Evolutionary conservation across 2,329 filamentous ascomycete genomes (phyloP), one percentile per base, ranked within the genome.

Genomic region (Aspergillus fischeri): DNA sequence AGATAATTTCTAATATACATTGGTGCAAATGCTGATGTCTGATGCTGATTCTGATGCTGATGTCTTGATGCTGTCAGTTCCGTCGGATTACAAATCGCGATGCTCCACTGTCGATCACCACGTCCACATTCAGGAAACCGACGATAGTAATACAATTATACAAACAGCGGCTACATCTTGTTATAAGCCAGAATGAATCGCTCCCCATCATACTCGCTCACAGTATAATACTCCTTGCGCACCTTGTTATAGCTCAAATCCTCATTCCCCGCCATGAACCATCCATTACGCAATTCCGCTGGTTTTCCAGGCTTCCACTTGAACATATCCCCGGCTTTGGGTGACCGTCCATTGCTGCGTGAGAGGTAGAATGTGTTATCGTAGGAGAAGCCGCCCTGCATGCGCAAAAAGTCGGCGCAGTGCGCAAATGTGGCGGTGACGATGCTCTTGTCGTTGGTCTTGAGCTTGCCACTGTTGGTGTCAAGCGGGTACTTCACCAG

Each of bases 351-450:
- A 17, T 73, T 73, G 57, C 70, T 74, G 9, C 67, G 60, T 14
- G 68, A 70, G 52, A 75, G 63, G 57, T 70, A 74, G 50, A 73
- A 66, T 52, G 67, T 68, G n/a, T 64, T 64, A 7, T 71, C 61
- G 7, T 63, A 66, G 27, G 66, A 64, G 28, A 73, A 70, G 32
- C 64, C 71, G n/a, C 73, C 73, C 52, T 76, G 73, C 60, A 73
- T 66, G 27, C 66, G 64, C 35, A 65, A 56, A 49, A 75, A 68
- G 48, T 66, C 58, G 44, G 72, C 64, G 55, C 70, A 74, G 56
- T 69, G 66, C 0, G 70, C 72, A 66, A 67, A 74, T 17, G 60
- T 64, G 0, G 67, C 70, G 7, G 59, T 60, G 7, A 58, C 60
- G 1, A 63, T 44, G 10, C 41, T 38, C 9, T 61, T 60, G 3